phyloP scores from a whole-genome alignment of 805 yeast genomes.

The Metschnikowia bowlesiae region DNA sequence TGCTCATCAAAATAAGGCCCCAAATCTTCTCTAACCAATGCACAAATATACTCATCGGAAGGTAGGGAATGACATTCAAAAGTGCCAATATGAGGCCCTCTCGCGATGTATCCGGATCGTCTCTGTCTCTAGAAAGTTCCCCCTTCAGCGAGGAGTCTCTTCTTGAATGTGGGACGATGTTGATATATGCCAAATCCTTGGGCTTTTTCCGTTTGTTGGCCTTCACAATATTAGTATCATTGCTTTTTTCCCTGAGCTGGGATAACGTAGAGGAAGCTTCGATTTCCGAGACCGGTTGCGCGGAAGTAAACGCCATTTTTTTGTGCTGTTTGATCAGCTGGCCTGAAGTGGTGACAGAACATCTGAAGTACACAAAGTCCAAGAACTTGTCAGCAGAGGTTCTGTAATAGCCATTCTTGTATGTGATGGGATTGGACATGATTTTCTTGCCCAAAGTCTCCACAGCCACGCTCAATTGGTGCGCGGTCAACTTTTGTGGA shows the following conservation, averaged over 20 bases:
- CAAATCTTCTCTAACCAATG: constrained; percentile 47
- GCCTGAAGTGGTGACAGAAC: constrained; percentile 35
- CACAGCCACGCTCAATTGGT: constrained; percentile 55
- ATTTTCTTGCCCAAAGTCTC: constrained; percentile 48
- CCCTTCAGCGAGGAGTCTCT: constrained; percentile 3
- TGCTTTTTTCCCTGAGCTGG: constrained; percentile 20
- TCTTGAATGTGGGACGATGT: constrained; percentile 14
- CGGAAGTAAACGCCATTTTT: constrained; percentile 24
- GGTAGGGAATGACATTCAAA: constrained; percentile 49
- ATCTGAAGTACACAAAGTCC: constrained; percentile 37
- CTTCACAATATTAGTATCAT: constrained; percentile 21
- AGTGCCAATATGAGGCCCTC: constrained; percentile 47
- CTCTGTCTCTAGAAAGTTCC: constrained; percentile 13
- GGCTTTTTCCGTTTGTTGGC: constrained; percentile 33
- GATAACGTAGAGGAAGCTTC: constrained; percentile 34
- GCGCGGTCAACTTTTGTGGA: constrained; percentile 49
- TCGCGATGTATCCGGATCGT: constrained; percentile 38
- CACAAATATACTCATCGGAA: constrained; percentile 40
- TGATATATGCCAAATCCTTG: constrained; percentile 18
- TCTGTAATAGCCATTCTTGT: constrained; percentile 5
- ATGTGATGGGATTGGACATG: constrained; percentile 23
- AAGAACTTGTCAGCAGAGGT: constrained; percentile 35
- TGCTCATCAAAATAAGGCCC: constrained; percentile 30
- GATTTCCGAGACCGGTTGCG: constrained; percentile 36
- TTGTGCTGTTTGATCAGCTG: constrained; percentile 16